Conservation (phyloP, 192 early-diverging fungal species). For the Coemansia sp. region DNA sequence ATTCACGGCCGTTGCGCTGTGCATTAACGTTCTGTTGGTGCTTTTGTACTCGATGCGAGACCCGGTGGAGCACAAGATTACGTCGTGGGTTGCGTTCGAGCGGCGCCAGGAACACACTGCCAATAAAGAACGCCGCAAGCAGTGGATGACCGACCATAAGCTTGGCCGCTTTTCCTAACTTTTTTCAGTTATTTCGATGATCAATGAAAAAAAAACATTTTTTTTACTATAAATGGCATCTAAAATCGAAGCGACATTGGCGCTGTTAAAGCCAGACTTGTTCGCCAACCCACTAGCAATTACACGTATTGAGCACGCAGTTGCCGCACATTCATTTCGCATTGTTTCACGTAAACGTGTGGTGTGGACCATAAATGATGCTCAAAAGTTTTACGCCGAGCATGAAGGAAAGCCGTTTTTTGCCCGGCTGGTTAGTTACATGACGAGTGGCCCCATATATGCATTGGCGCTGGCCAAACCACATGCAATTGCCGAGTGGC, state of each 20-base stretch:
- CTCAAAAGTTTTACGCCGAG: slow-evolving; percentile 65
- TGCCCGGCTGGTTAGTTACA: slow-evolving; percentile 67
- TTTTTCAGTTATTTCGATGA: not conserved
- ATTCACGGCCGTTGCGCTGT: slow-evolving; percentile 55
- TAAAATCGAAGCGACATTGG: slow-evolving; percentile 53
- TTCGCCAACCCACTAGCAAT: slow-evolving; percentile 57
- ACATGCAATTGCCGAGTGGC: slow-evolving; percentile 63
- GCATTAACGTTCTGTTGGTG: slow-evolving; percentile 53
- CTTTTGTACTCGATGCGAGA: slow-evolving; percentile 26
- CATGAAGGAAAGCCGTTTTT: slow-evolving; percentile 70
- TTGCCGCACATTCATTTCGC: slow-evolving; percentile 35
- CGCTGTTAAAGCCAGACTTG: slow-evolving; percentile 72
- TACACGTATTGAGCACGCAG: slow-evolving; percentile 46
- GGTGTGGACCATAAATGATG: slow-evolving; percentile 59
- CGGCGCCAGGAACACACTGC: slow-evolving; percentile 16
- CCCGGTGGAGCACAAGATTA: slow-evolving; percentile 37
- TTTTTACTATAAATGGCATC: not conserved
- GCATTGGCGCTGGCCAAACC: slow-evolving; percentile 61
- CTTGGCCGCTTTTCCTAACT: not conserved
- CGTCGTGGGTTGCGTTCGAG: slow-evolving; percentile 39
- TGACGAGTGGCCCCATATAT: slow-evolving; percentile 67
- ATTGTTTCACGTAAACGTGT: slow-evolving; percentile 49
- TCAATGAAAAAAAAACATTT: not conserved
- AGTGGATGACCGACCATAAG: slow-evolving; percentile 11
- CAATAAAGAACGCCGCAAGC: slow-evolving; percentile 2